Evolutionary conservation across 306 rosid genomes (phyloP).

Genomic region (Sicyos baderoa): DNA sequence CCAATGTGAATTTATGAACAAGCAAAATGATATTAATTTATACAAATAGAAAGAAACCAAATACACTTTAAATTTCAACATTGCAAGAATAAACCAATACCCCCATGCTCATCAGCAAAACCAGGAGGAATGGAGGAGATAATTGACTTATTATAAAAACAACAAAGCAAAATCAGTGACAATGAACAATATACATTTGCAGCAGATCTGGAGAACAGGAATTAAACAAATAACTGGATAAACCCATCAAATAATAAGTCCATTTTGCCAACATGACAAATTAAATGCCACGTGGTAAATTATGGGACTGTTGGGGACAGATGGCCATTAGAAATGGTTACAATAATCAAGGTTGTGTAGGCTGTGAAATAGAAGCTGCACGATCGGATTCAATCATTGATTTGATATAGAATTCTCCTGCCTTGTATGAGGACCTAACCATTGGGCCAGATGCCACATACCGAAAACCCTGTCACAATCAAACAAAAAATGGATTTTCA

Average conservation of each 20-base stretch:
- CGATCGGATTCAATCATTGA: slow-evolving; percentile 92
- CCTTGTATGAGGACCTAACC: slow-evolving; percentile 92
- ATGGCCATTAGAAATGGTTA: not conserved
- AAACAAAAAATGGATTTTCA: slow-evolving; percentile 19
- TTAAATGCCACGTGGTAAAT: slow-evolving; percentile 7
- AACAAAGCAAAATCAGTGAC: not conserved
- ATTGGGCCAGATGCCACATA: slow-evolving; percentile 91
- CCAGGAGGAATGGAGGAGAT: not conserved
- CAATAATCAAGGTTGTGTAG: slow-evolving; percentile 31
- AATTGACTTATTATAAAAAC: not conserved
- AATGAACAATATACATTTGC: slow-evolving; percentile 12
- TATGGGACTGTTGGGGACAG: slow-evolving; percentile 9
- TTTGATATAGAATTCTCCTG: slow-evolving; percentile 88
- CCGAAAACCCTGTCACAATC: slow-evolving; percentile 62
- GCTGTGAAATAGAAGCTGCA: slow-evolving; percentile 47
- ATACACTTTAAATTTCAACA: not conserved
- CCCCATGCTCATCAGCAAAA: not conserved
- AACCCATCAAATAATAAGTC: slow-evolving; percentile 12
- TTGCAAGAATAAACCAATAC: not conserved
- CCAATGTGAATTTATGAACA: not conserved
- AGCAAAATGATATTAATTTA: not conserved
- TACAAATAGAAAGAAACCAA: not conserved
- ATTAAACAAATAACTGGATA: slow-evolving; percentile 9
- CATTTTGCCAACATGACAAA: not conserved
- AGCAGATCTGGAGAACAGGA: not conserved